Evolutionary conservation across 78 protist species (phyloP).

Genomic region (Tieghemostelium lacteum): DNA sequence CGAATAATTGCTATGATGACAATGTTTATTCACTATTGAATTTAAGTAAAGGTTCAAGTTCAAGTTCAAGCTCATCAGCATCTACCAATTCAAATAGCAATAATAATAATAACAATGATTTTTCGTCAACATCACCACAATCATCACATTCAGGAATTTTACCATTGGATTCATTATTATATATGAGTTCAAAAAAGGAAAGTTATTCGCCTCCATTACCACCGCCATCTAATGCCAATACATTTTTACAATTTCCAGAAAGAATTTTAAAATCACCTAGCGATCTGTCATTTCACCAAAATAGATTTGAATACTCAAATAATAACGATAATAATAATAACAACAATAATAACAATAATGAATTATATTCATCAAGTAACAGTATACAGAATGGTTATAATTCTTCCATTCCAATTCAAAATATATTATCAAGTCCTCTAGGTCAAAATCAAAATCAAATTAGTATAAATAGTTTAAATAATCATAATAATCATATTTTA

Average conservation of each 20-base stretch:
- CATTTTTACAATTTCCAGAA: no score
- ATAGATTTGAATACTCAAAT: neutral
- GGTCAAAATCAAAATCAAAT: neutral
- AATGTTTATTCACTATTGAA: neutral
- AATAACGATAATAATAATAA: slow-evolving; percentile 1
- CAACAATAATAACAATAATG: neutral
- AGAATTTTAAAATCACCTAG: no score
- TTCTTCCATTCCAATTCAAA: neutral
- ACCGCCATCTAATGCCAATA: neutral
- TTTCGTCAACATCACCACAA: neutral
- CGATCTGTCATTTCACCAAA: neutral
- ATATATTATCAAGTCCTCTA: neutral
- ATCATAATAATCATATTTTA: neutral
- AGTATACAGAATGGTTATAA: neutral
- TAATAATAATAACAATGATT: neutral
- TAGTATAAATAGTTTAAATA: no score
- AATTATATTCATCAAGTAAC: neutral
- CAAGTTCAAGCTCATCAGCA: neutral
- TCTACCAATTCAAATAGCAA: neutral
- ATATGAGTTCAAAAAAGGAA: neutral
- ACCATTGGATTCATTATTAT: neutral
- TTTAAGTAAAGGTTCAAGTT: neutral
- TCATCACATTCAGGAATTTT: neutral
- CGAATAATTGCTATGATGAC: neutral
- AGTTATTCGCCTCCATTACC: neutral